Evolutionary conservation across 345 rosid genomes (phyloP).

Genomic region (Orychophragmus violaceus): DNA sequence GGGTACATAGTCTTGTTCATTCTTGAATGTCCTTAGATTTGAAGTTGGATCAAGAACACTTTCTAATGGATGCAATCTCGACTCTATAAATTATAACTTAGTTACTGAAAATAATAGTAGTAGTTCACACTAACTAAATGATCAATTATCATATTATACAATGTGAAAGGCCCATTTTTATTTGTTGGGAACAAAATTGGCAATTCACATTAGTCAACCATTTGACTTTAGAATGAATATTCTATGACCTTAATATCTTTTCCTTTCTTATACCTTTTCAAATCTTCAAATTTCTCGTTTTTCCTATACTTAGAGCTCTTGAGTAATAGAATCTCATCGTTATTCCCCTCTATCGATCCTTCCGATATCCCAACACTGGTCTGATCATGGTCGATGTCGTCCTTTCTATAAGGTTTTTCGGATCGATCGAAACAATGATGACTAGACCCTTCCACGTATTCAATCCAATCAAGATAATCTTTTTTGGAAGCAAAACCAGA

Average conservation of each 20-base stretch:
- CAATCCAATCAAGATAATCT: constrained; percentile 33
- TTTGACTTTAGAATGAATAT: constrained; percentile 10
- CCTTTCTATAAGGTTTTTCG: not conserved
- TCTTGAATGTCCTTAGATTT: not conserved
- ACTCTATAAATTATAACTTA: not conserved
- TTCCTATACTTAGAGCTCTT: constrained; percentile 13
- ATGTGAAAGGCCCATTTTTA: not conserved
- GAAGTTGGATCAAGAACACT: not conserved
- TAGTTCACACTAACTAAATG: constrained; percentile 6
- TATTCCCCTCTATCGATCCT: constrained; percentile 28
- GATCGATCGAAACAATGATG: constrained; percentile 32
- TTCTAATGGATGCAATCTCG: not conserved
- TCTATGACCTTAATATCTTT: constrained; percentile 18
- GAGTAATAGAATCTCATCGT: constrained; percentile 18
- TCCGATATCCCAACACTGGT: constrained; percentile 20
- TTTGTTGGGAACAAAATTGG: not conserved
- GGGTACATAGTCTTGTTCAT: not conserved
- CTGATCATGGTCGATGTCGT: constrained; percentile 3
- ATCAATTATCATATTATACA: constrained; percentile 5
- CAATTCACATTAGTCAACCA: not conserved
- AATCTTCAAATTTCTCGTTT: constrained; percentile 6
- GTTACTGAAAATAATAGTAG: constrained; percentile 1
- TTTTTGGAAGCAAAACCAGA: constrained; percentile 18
- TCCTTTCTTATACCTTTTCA: constrained; percentile 20
- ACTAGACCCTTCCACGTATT: constrained; percentile 29